These are phyloP conservation scores for Paecilomyces formosus DNA, from an alignment of 2,329 filamentous ascomycete species.

Conservation along the genomic window DNA sequence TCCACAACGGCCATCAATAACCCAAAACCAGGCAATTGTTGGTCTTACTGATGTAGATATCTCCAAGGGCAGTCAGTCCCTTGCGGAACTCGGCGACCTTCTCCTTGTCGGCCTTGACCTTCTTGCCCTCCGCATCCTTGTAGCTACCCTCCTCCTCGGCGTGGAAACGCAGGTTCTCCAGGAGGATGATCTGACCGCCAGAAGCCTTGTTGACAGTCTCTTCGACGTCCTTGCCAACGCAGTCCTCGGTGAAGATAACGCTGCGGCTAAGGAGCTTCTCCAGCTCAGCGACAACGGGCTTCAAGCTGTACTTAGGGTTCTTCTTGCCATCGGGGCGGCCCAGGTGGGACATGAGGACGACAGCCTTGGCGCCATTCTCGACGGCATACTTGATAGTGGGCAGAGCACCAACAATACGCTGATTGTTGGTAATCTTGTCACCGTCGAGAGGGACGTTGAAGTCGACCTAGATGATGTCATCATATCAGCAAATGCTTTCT, in stretches of 20 bases:
- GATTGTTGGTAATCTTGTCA: conserved; percentile 92
- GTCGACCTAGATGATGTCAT: conserved; percentile 62
- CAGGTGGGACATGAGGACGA: conserved; percentile 97
- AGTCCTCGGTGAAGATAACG: conserved; percentile 85
- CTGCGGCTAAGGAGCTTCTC: conserved; percentile 80
- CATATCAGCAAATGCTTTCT: neutral
- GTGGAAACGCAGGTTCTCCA: conserved; percentile 98
- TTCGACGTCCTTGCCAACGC: conserved; percentile 83
- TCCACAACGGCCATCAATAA: neutral
- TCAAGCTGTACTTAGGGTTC: conserved; percentile 90
- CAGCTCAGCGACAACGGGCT: conserved; percentile 83
- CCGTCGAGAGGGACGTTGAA: conserved; percentile 98
- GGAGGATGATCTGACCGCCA: conserved; percentile 74
- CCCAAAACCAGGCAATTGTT: neutral
- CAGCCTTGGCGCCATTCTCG: conserved; percentile 82
- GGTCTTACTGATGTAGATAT: conserved; percentile 85
- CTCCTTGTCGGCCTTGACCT: conserved; percentile 93
- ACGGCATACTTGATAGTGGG: conserved; percentile 93
- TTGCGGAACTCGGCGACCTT: conserved; percentile 92
- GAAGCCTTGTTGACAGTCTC: conserved; percentile 76
- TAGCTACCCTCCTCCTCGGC: conserved; percentile 94
- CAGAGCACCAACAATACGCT: conserved; percentile 93
- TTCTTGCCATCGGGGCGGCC: conserved; percentile 85
- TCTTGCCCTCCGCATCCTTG: conserved; percentile 92
- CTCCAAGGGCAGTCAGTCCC: conserved; percentile 86